Evolutionary conservation across 495 filamentous ascomycete species (phyloP), one percentile per base, ranked within the genome.

Genomic region (Talaromyces wortmannii): DNA sequence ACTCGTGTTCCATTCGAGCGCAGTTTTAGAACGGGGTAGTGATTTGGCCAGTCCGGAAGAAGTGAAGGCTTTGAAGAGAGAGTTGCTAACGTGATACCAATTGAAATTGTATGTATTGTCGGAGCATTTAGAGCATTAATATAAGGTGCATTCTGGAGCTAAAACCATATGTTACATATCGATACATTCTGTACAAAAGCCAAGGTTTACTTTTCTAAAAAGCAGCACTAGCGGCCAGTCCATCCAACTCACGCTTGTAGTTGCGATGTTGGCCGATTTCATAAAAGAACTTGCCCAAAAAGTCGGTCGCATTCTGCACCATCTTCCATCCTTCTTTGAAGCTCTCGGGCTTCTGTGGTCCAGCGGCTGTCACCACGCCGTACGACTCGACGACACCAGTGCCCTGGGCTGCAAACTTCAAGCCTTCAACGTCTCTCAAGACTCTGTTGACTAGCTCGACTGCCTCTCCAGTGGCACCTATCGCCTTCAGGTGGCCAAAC

Each of bases 401-500:
- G 15, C 68, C 57, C 29, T 71, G 60, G 23, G 55, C 58, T 48
- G 75, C 74, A 61, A 84, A 75, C 0, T 58, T 47, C 46, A 88
- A 67, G 6, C 78, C 74, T 4, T 83, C 71, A 30, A 92, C 67
- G 0, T 71, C 75, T n/a, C 64, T 53, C 33, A 87, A 73, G 0
- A 80, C 81, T 43, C 72, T 67, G 50, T 78, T 61, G 15, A 92
- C 81, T 17, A 95, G 72, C 3, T 80, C 64, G 0, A 89, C 87
- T 2, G 77, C 84, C 62, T 91, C 86, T 23, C 88, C 83, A 0
- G 83, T 81, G 32, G 87, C 85, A 40, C 86, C 85, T 60, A 96
- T 86, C 31, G 88, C 67, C 75, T 95, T 90, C 51, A 92, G 70
- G 57, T 92, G 84, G 3, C 89, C 83, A 63, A 91, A 95, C 0